phyloP scores from a whole-genome alignment of 352 stramenopile genomes.

The Pythium rishiriense region DNA sequence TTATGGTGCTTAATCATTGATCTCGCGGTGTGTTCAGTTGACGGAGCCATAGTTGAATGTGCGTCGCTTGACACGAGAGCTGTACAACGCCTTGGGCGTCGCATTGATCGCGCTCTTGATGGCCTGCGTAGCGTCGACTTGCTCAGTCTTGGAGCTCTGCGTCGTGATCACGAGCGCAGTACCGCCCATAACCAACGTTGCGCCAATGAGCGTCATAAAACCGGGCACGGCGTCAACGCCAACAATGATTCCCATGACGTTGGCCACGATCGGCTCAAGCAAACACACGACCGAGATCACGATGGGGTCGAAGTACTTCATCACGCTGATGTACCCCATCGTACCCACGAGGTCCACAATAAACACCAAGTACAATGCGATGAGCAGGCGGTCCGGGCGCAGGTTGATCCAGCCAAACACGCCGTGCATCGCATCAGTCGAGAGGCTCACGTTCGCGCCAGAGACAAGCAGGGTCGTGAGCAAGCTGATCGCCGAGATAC shows the following conservation, averaged over 20 bases:
- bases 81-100: conserved; percentile 67
- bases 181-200: conserved; percentile 71
- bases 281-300: conserved; percentile 87
- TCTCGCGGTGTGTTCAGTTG: conserved; percentile 12
- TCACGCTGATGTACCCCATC: conserved; percentile 89
- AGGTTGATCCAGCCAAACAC: conserved; percentile 85
- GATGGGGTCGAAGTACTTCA: conserved; percentile 94
- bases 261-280: conserved; percentile 86
- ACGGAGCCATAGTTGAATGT: conserved; percentile 50
- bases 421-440: conserved; percentile 58
- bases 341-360: conserved; percentile 88
- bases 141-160: conserved; percentile 76
- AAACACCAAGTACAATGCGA: conserved; percentile 85
- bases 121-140: conserved; percentile 76
- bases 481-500: conserved; percentile 51
- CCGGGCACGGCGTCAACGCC: conserved; percentile 79
- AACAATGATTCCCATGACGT: conserved; percentile 67
- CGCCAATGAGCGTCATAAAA: conserved; percentile 66
- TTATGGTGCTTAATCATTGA: too few relatives aligned
- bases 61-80: conserved; percentile 49
- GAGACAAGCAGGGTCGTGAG: conserved; percentile 62
- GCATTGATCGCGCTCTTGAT: conserved; percentile 51
- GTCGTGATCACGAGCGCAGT: conserved; percentile 80
- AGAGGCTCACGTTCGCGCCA: conserved; percentile 61
- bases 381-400: conserved; percentile 48